These are phyloP conservation scores for Lumnitzera racemosa DNA, from an alignment of 345 rosid genomes.

Conservation along the genomic window DNA sequence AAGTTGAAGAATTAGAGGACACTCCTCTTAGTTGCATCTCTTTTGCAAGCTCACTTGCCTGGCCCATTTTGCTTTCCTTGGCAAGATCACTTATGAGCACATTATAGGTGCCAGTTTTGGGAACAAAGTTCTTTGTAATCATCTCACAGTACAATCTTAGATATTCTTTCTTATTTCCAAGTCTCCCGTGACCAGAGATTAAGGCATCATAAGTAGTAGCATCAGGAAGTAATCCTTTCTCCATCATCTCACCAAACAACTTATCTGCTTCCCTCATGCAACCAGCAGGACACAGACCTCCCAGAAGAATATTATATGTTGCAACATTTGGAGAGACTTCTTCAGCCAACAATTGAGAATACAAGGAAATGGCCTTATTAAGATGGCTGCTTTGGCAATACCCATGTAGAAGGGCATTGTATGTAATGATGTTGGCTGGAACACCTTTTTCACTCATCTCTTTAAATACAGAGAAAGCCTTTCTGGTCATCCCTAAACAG, in stretches of 20 bases:
- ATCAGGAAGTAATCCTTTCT: slow-evolving; percentile 44
- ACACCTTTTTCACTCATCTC: slow-evolving; percentile 51
- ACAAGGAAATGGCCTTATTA: slow-evolving; percentile 40
- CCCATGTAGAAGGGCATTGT: slow-evolving; percentile 68
- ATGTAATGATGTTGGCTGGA: slow-evolving; percentile 43
- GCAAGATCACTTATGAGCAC: slow-evolving; percentile 59
- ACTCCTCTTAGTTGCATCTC: slow-evolving; percentile 68
- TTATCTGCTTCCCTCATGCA: slow-evolving; percentile 39
- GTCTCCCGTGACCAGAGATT: slow-evolving; percentile 59
- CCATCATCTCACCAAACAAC: slow-evolving; percentile 53
- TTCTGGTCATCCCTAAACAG: slow-evolving; percentile 69
- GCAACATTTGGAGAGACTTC: slow-evolving; percentile 46
- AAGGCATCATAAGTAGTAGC: slow-evolving; percentile 61
- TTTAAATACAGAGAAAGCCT: slow-evolving; percentile 47
- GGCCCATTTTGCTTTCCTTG: slow-evolving; percentile 62
- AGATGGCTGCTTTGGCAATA: slow-evolving; percentile 52
- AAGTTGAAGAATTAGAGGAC: slow-evolving; percentile 59
- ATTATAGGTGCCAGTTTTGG: slow-evolving; percentile 67
- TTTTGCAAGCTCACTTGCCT: slow-evolving; percentile 65
- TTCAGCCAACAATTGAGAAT: slow-evolving; percentile 42
- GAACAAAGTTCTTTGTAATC: slow-evolving; percentile 69
- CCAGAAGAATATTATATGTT: slow-evolving; percentile 66
- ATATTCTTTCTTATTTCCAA: slow-evolving; percentile 60
- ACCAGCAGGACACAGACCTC: slow-evolving; percentile 47
- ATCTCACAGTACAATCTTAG: slow-evolving; percentile 63